Percentiles rank a stretch among this genome's conserved stretches.
Evolutionary conservation across 441 rosid species (phyloP).

Genomic region (Breynia disticha): DNA sequence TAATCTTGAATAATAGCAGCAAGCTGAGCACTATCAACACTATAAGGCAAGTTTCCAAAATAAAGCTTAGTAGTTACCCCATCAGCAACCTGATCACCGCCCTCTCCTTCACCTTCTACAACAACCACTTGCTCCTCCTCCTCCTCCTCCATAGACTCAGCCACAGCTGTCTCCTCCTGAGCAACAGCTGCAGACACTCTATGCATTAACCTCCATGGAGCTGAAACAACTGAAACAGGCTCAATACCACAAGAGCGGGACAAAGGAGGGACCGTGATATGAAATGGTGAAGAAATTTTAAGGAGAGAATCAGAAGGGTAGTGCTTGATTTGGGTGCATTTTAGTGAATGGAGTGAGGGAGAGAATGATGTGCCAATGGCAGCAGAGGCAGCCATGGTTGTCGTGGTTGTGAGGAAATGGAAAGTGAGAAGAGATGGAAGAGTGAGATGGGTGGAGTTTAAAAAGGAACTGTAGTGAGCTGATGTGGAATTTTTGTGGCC

Average conservation of each 20-base stretch:
- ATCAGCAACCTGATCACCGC: conserved; percentile 1
- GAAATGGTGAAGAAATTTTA: conserved; percentile 18
- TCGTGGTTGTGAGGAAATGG: conserved; percentile 4
- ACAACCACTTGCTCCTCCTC: conserved; percentile 10
- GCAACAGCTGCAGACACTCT: conserved; percentile 38
- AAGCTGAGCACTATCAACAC: conserved; percentile 76
- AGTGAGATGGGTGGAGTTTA: neutral
- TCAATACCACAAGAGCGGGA: conserved; percentile 16
- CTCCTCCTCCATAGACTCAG: conserved; percentile 19
- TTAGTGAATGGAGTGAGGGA: conserved; percentile 31
- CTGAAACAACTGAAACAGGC: conserved; percentile 11
- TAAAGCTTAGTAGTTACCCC: conserved; percentile 72
- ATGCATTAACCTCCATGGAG: conserved; percentile 19
- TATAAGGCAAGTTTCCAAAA: conserved; percentile 85
- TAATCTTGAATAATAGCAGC: conserved; percentile 74
- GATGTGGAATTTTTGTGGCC: conserved; percentile 42
- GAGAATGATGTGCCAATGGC: conserved; percentile 32
- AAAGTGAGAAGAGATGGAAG: neutral
- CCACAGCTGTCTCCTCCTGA: conserved; percentile 36
- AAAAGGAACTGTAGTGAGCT: conserved; percentile 11
- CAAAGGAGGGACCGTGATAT: conserved; percentile 6
- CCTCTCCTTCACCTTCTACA: conserved; percentile 11
- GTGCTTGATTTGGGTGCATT: conserved; percentile 24
- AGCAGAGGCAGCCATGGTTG: conserved; percentile 33
- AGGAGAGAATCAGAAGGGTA: conserved; percentile 14